Evolutionary conservation across 768 basidiomycete genomes (phyloP), one percentile per base, ranked within the genome.

Genomic region (Asterophora parasitica): DNA sequence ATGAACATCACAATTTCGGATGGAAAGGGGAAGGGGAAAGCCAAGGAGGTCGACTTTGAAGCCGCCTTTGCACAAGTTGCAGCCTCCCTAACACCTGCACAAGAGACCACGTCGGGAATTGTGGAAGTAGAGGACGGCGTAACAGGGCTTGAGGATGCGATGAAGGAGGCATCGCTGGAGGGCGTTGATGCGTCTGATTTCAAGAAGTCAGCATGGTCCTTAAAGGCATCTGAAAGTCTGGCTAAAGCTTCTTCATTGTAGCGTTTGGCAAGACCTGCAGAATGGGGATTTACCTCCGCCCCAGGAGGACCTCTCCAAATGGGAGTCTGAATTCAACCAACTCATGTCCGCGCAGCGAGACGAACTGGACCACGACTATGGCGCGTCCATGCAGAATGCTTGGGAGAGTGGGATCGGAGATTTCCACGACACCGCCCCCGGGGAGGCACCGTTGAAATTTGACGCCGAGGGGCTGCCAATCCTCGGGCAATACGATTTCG

Each of bases 261-360:
- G 87, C 33, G 70, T 79, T 31, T 87, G 81, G 85, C 71, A 81
- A 36, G 69, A 79, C 30, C 62, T 84, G 20, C 79, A 78, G 56
- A 71, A 77, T 44, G 82, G 81, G 1, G 77, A 78, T 19, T 49
- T 76, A 17, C 77, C 81, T 2, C 79, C 82, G 1, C 72, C 77
- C 4, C 58, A 71, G 17, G 83, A 81, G 61, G 85, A 88, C 49
- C 62, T 88, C 46, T 79, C 81, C 1, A 83, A 82, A 63, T 91
- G 88, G 88, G 90, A 92, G 63, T 77, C 86, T 5, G 82, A 91
- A 61, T 85, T 91, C 53, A 83, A 85, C 60, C 82, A 89, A 50
- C 67, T 89, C 34, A 87, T 91, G 85, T 74, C 72, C 28, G 61
- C 76, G 7, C 74, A 83, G 49, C 77, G 85, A 26, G 82, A 87